Conservation (phyloP, 176 grass and related monocot species). For the Oryza glumipatula region DNA sequence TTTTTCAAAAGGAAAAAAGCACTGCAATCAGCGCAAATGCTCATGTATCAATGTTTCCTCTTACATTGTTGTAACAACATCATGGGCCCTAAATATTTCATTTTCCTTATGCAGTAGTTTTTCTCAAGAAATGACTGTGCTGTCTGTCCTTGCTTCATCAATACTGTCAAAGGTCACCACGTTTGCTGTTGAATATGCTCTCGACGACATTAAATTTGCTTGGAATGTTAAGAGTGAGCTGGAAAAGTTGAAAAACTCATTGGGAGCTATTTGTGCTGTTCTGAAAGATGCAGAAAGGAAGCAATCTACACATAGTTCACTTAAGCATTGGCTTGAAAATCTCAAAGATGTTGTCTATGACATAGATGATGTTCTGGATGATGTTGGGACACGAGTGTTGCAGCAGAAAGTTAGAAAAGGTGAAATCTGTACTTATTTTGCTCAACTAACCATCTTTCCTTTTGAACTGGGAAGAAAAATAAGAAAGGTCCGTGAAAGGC, state of each 20-base stretch:
- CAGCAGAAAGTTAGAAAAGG: neutral
- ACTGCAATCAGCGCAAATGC: neutral
- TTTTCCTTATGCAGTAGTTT: neutral
- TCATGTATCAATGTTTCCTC: neutral
- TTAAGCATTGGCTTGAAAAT: neutral
- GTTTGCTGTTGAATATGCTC: neutral
- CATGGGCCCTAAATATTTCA: neutral
- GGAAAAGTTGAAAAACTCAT: neutral
- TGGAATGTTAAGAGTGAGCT: constrained; percentile 3
- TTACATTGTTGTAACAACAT: neutral
- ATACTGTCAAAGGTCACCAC: neutral
- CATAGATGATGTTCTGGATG: constrained; percentile 1
- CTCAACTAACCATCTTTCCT: neutral
- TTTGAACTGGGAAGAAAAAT: constrained; percentile 1
- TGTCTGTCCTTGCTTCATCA: neutral
- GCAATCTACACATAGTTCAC: neutral
- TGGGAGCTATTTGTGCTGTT: constrained; percentile 6
- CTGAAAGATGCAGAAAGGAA: constrained; percentile 11
- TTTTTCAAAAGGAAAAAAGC: neutral
- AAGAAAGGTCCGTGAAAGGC: constrained; percentile 9
- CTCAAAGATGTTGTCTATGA: neutral
- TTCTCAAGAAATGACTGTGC: neutral
- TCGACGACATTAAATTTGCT: neutral
- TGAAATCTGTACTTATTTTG: neutral
- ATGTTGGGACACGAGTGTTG: neutral